A percentile compares a stretch with the other conserved stretches of the same genome.
phyloP scores from a whole-genome alignment of 805 yeast species.

The Scheffersomyces coipomensis region DNA sequence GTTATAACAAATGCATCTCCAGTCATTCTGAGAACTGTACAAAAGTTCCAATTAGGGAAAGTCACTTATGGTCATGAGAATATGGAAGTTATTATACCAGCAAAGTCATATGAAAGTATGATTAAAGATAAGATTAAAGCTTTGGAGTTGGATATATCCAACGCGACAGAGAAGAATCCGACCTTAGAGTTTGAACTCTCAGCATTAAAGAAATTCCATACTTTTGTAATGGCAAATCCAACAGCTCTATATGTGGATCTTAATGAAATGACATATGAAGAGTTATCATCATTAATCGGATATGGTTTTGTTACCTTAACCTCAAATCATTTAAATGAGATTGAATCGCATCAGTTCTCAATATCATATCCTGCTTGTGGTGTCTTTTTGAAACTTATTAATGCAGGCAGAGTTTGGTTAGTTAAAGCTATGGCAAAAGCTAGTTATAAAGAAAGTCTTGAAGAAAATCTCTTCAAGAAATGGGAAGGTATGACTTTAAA shows the following conservation, averaged over 20 bases:
- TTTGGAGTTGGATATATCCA: conserved; percentile 1
- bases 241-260: conserved; percentile 24
- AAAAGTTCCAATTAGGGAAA: conserved; percentile 30
- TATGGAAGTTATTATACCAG: conserved; percentile 33
- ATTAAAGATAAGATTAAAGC: conserved; percentile 12
- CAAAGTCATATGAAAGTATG: conserved; percentile 18
- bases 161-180: not conserved
- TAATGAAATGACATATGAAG: conserved; percentile 20
- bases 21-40: conserved; percentile 37
- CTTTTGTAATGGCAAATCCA: conserved; percentile 21
- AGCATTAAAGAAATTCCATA: conserved; percentile 19
- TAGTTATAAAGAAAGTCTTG: conserved; percentile 43
- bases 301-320: conserved; percentile 46
- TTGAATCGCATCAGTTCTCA: conserved; percentile 38
- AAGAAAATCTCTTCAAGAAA: conserved; percentile 37
- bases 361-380: conserved; percentile 54
- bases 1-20: conserved; percentile 45
- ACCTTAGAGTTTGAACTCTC: conserved; percentile 5
- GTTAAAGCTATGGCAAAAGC: conserved; percentile 33
- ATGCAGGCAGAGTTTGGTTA: conserved; percentile 44
- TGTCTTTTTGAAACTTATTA: conserved; percentile 42
- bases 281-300: conserved; percentile 31
- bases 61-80: conserved; percentile 44
- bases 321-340: conserved; percentile 42
- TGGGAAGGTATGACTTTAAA: conserved; percentile 41